Base-by-base conservation (phyloP, 1,284 basidiomycete genomes). In the Anthracocystis setariae region DNA sequence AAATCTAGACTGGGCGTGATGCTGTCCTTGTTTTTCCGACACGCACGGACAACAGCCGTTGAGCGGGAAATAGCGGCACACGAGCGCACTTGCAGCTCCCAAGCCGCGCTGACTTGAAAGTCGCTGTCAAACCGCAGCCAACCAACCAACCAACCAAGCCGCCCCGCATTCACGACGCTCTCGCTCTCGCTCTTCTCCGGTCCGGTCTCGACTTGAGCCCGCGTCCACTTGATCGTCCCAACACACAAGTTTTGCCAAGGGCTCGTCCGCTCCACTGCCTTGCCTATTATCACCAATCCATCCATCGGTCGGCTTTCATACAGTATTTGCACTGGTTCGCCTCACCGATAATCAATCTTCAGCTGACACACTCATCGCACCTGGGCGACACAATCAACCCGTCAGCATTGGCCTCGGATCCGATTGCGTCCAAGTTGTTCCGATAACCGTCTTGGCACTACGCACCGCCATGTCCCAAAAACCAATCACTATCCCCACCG, bases 121-220 rank as follows among this genome's bases (percentile, higher is more conserved):
- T 47, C 18, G 32, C 38, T 25, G 18, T 20, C 49, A 33, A 18
- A 18, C 24, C 23, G 13, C 15, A 25, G 15, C 12, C 29, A n/a
- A n/a, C n/a, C n/a, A n/a, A n/a, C n/a, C 25, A 32, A n/a, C 37
- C 29, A 29, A 12, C 29, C 24, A 32, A 12, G 45, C 27, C 43
- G 39, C 54, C 54, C 46, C 46, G 54, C 54, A 48, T 37, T 43
- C 35, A n/a, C 24, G 18, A 29, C 52, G 38, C 27, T 56, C 15
- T 18, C 58, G 39, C 17, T 33, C 60, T 63, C 60, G 60, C 60
- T 63, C 48, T 40, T 61, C 53, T 67, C 64, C 64, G 64, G 49
- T 46, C 53, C 64, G 57, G 32, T 46, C 42, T 37, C 27, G 29
- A 13, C 47, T 29, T 50, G 47, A 15, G 18, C 42, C 17, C 15